Evolutionary conservation across 179 eudicot genomes (phyloP).

Genomic region (Drosera spatulata): DNA sequence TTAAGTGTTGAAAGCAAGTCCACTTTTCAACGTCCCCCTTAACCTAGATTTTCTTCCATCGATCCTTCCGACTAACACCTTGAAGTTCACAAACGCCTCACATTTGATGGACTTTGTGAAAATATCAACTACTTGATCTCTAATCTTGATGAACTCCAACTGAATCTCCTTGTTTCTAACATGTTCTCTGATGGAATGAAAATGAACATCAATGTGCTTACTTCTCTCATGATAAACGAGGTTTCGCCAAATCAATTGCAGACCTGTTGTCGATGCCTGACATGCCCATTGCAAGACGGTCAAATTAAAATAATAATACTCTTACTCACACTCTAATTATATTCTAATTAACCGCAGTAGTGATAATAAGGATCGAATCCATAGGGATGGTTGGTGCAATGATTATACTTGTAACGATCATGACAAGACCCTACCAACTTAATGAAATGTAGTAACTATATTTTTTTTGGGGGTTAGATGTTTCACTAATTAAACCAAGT

Average conservation of each 20-base stretch:
- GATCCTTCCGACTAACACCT: not conserved
- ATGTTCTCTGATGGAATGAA: not conserved
- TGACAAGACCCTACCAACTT: too few species aligned
- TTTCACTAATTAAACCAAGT: too few species aligned
- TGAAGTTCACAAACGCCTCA: not conserved
- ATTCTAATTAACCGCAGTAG: too few species aligned
- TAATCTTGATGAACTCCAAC: not conserved
- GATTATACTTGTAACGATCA: too few species aligned
- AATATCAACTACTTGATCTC: constrained; percentile 1
- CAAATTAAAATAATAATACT: too few species aligned
- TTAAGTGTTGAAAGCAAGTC: too few species aligned
- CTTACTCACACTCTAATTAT: too few species aligned
- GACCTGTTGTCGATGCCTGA: constrained; percentile 1
- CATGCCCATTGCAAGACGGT: too few species aligned
- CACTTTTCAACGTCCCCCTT: not conserved
- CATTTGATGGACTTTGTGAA: not conserved
- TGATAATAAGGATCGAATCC: too few species aligned
- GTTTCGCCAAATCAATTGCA: not conserved
- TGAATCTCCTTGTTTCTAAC: not conserved
- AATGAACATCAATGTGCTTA: constrained; percentile 1
- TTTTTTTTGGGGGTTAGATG: too few species aligned
- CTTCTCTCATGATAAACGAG: not conserved
- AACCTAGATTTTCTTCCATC: not conserved
- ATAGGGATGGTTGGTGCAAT: too few species aligned
- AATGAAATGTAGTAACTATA: too few species aligned